phyloP scores from a whole-genome alignment of 768 basidiomycete genomes.

The Crepidotus variabilis region DNA sequence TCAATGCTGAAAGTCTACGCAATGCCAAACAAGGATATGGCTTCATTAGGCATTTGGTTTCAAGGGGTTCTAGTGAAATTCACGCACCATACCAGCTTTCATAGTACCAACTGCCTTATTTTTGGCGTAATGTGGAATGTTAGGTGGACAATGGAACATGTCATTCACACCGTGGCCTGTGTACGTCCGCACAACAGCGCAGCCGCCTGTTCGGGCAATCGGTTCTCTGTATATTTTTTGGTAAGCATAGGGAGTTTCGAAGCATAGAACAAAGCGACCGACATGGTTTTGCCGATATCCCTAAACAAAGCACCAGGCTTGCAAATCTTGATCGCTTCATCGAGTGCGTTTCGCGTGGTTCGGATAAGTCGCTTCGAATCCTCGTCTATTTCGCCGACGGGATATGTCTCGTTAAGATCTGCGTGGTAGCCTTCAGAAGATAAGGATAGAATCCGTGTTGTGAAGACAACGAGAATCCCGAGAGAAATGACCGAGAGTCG shows the following conservation, averaged over 20 bases:
- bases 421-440: constrained; percentile 73
- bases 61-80: neutral
- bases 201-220: constrained; percentile 76
- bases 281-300: constrained; percentile 87
- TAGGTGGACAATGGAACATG: constrained; percentile 81
- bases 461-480: neutral
- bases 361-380: constrained; percentile 80
- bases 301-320: constrained; percentile 91
- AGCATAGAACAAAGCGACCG: constrained; percentile 24
- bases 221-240: constrained; percentile 56
- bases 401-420: constrained; percentile 91
- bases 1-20: constrained; percentile 70
- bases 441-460: neutral
- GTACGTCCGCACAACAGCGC: constrained; percentile 88
- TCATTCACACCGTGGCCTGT: constrained; percentile 90
- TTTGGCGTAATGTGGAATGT: constrained; percentile 92
- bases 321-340: constrained; percentile 88
- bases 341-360: constrained; percentile 77
- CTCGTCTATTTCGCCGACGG: constrained; percentile 82
- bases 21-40: constrained; percentile 3
- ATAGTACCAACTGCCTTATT: constrained; percentile 91
- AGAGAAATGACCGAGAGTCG: constrained; percentile 1
- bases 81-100: constrained; percentile 87
- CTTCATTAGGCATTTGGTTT: neutral
- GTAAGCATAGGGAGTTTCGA: neutral